These are phyloP conservation scores for Aspergillus carlsbadensis DNA, from an alignment of 495 filamentous ascomycete genomes.

Conservation along the genomic window DNA sequence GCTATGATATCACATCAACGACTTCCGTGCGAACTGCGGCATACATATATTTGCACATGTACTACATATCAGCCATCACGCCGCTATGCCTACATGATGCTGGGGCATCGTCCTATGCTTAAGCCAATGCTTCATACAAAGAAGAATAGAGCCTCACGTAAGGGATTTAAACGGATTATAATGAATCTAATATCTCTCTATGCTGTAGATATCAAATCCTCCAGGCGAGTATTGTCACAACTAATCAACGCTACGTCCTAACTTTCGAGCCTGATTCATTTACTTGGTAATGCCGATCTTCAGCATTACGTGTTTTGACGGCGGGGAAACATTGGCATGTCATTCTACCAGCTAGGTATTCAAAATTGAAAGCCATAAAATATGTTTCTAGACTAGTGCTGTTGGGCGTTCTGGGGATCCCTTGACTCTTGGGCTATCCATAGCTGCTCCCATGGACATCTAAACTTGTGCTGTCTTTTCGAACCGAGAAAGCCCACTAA, in stretches of 20 bases:
- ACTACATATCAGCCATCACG: not conserved
- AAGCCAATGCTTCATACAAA: conserved; percentile 5
- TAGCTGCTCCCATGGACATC: conserved; percentile 5
- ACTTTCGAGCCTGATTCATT: conserved; percentile 4
- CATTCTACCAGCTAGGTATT: conserved; percentile 7
- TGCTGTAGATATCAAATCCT: conserved; percentile 6
- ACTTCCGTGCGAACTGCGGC: not conserved
- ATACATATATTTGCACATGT: not conserved
- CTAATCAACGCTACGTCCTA: conserved; percentile 10
- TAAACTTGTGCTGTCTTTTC: conserved; percentile 2
- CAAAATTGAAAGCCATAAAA: conserved; percentile 8
- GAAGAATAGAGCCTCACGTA: conserved; percentile 6
- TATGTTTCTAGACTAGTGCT: conserved; percentile 4
- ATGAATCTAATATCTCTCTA: conserved; percentile 1
- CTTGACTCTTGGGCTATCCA: conserved; percentile 6
- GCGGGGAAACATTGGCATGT: conserved; percentile 8
- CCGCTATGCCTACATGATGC: conserved; percentile 1
- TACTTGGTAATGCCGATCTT: conserved; percentile 9
- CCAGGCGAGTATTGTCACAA: conserved; percentile 8
- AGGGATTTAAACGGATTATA: conserved; percentile 4
- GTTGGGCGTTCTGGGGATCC: not conserved
- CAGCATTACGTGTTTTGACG: conserved; percentile 6
- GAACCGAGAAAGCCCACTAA: conserved; percentile 1
- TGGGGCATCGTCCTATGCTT: not conserved
- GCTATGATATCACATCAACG: not conserved